Conservation (phyloP, 2,329 filamentous ascomycete species). For the Coleophoma eucalyptorum region DNA sequence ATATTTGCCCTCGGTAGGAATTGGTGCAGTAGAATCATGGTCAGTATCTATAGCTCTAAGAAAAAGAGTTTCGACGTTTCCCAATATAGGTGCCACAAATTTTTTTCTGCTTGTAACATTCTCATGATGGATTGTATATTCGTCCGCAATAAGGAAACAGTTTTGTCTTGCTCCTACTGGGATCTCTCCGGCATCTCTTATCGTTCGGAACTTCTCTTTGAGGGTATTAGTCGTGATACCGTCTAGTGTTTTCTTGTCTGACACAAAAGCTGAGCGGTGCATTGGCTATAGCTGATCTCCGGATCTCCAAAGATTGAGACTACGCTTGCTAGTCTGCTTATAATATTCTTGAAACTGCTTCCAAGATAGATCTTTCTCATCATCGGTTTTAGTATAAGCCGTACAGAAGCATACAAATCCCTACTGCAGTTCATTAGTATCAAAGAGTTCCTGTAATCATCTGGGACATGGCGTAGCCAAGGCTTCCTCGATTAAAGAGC, state of each 20-base stretch:
- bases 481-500: too few relatives aligned
- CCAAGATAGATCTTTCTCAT: background rate
- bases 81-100: background rate
- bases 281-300: background rate
- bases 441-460: too few relatives aligned
- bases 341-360: background rate
- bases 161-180: background rate
- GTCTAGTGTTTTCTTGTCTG: background rate
- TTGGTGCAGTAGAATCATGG: background rate
- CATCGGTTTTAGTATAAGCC: too few relatives aligned
- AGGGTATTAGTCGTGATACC: background rate
- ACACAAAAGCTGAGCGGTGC: background rate
- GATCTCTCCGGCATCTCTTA: background rate
- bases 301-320: too few relatives aligned
- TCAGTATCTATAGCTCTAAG: background rate
- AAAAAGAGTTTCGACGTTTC: background rate
- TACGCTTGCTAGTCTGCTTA: background rate
- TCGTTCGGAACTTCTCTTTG: background rate
- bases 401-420: too few relatives aligned
- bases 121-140: background rate
- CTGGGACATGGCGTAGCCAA: too few relatives aligned
- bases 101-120: background rate
- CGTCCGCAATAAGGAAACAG: background rate
- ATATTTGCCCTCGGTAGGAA: background rate
- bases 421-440: too few relatives aligned